Conservation (phyloP, 225 moss, liverwort and hornwort species). For the Lunularia cruciata region DNA sequence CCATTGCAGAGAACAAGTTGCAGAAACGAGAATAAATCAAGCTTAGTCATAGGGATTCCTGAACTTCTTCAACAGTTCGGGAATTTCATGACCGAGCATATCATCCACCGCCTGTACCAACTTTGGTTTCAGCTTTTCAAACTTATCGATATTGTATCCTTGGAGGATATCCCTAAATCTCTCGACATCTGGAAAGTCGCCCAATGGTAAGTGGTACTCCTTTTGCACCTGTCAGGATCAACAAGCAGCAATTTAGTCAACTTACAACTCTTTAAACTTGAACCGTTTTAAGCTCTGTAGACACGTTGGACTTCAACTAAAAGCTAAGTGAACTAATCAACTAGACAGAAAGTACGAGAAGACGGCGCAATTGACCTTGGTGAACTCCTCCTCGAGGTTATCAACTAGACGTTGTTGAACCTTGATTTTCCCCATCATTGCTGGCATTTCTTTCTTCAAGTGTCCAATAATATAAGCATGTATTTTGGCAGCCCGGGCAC, state of each 20-base stretch:
- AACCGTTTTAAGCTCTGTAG: too few relatives aligned
- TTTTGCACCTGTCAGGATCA: conserved; percentile 67
- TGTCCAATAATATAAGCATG: conserved; percentile 95
- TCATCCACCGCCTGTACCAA: conserved; percentile 93
- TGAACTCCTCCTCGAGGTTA: conserved; percentile 87
- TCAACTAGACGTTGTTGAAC: conserved; percentile 82
- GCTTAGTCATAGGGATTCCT: conserved; percentile 77
- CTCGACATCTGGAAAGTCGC: conserved; percentile 90
- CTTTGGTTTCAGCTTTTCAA: conserved; percentile 80
- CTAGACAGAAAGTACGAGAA: too few relatives aligned
- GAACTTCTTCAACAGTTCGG: conserved; percentile 82
- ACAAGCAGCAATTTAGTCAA: too few relatives aligned
- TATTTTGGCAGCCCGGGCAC: conserved; percentile 90
- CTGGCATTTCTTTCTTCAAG: conserved; percentile 92
- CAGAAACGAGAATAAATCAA: neutral
- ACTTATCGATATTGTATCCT: conserved; percentile 89
- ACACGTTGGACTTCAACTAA: too few relatives aligned
- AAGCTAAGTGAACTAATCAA: too few relatives aligned
- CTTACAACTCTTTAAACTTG: too few relatives aligned
- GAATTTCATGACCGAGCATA: conserved; percentile 97
- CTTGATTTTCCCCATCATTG: conserved; percentile 96
- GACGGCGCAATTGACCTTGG: conserved; percentile 59
- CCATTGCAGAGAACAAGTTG: neutral
- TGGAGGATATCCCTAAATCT: conserved; percentile 71
- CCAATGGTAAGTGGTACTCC: conserved; percentile 77